Conservation (phyloP, 1,139 yeast genomes). For the Candida mesenterica region DNA sequence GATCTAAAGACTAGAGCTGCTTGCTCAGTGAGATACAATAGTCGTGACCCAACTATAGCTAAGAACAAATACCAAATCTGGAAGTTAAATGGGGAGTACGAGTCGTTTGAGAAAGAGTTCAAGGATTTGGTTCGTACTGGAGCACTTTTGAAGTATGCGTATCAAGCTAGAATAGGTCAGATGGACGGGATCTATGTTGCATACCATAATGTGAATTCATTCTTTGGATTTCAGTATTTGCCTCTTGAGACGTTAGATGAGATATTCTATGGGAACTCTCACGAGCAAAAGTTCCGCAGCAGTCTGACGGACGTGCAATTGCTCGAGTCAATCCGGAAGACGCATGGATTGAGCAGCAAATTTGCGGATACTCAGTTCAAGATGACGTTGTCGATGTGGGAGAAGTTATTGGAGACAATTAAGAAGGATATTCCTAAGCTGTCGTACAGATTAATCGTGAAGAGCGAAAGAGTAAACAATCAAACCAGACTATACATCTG, state of each 20-base stretch:
- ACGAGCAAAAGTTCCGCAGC: conserved; percentile 25
- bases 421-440: conserved; percentile 26
- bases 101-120: conserved; percentile 78
- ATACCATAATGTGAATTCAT: conserved; percentile 75
- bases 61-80: conserved; percentile 66
- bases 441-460: conserved; percentile 33
- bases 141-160: conserved; percentile 76
- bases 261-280: conserved; percentile 27
- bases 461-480: conserved; percentile 22
- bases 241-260: conserved; percentile 72
- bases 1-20: conserved; percentile 93
- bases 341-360: conserved; percentile 37
- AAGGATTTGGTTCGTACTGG: conserved; percentile 70
- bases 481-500: conserved; percentile 24
- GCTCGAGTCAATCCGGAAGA: conserved; percentile 20
- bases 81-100: conserved; percentile 60
- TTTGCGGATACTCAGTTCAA: conserved; percentile 76
- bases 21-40: conserved; percentile 78
- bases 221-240: conserved; percentile 89
- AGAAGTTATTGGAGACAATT: conserved; percentile 45
- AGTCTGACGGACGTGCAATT: conserved; percentile 14
- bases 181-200: conserved; percentile 97
- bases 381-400: conserved; percentile 58
- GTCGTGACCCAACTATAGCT: conserved; percentile 55
- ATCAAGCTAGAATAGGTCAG: conserved; percentile 92